Evolutionary conservation across 169 alveolate genomes (phyloP).

Genomic region (Cryptosporidium tyzzeri): DNA sequence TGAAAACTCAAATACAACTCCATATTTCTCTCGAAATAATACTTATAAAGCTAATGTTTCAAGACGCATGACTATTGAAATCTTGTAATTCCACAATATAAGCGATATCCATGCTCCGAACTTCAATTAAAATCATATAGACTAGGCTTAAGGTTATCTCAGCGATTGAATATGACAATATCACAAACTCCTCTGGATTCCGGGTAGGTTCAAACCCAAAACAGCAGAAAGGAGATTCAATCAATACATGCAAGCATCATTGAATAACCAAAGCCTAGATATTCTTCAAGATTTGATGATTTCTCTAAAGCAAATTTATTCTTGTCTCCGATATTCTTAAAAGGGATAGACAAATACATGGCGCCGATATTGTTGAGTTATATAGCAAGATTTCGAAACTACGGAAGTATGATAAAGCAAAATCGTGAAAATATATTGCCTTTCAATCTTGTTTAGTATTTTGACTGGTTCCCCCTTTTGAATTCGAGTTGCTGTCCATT

Average conservation of each 20-base stretch:
- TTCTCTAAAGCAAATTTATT: not conserved
- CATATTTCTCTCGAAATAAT: not conserved
- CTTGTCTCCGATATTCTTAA: not conserved
- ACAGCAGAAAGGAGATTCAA: slow-evolving; percentile 70
- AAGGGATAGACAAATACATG: slow-evolving; percentile 4
- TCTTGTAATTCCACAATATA: not conserved
- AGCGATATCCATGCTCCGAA: not conserved
- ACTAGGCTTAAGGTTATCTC: slow-evolving; percentile 7
- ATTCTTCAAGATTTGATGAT: not conserved
- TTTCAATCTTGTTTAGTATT: too few relatives aligned
- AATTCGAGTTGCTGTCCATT: not conserved
- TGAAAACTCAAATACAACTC: not conserved
- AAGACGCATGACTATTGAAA: not conserved
- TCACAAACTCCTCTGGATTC: slow-evolving; percentile 71
- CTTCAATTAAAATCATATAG: not conserved
- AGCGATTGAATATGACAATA: slow-evolving; percentile 22
- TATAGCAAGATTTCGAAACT: not conserved
- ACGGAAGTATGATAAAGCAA: not conserved
- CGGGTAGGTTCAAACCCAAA: slow-evolving; percentile 73
- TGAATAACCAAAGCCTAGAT: not conserved
- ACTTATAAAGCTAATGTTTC: too few relatives aligned
- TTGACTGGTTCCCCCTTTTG: not conserved
- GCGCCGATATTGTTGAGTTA: not conserved
- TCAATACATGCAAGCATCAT: slow-evolving; percentile 74
- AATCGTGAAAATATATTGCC: not conserved